Evolutionary conservation across 768 basidiomycete species (phyloP).

Genomic region (Pleurotus pulmonarius): DNA sequence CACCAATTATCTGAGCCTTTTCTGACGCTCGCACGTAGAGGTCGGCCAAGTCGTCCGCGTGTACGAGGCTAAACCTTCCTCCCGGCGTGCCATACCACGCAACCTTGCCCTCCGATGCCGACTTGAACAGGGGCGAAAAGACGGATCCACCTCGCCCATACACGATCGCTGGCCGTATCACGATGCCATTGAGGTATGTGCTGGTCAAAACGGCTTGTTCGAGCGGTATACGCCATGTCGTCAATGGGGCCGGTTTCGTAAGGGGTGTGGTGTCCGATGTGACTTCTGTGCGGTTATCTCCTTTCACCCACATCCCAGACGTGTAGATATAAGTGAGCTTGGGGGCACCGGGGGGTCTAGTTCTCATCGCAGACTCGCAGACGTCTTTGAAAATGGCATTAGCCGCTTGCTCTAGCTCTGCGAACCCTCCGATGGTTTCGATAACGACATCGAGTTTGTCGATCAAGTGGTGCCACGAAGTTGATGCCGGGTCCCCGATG

Average conservation of each 20-base stretch:
- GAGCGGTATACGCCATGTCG: constrained; percentile 27
- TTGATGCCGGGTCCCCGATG: constrained; percentile 18
- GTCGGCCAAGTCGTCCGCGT: constrained; percentile 44
- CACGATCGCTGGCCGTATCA: constrained; percentile 39
- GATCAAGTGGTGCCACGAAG: constrained; percentile 22
- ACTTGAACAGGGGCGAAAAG: constrained; percentile 27
- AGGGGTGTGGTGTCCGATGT: constrained; percentile 32
- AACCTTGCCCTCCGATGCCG: constrained; percentile 25
- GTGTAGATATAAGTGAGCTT: constrained; percentile 43
- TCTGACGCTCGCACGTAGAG: constrained; percentile 37
- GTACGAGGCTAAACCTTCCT: constrained; percentile 27
- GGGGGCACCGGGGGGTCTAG: constrained; percentile 25
- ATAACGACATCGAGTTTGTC: constrained; percentile 30
- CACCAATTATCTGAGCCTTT: constrained; percentile 28
- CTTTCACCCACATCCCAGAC: constrained; percentile 42
- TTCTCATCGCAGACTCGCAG: constrained; percentile 16
- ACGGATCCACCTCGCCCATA: constrained; percentile 39
- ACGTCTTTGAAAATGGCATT: constrained; percentile 18
- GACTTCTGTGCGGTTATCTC: constrained; percentile 27
- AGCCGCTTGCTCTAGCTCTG: constrained; percentile 14
- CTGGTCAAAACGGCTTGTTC: constrained; percentile 28
- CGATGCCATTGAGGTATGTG: constrained; percentile 34
- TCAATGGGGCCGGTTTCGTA: constrained; percentile 17
- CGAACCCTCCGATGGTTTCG: constrained; percentile 22
- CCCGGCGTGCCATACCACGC: constrained; percentile 30